Evolutionary conservation across 2,329 filamentous ascomycete species (phyloP).

Genomic region (Biscogniauxia sp.): DNA sequence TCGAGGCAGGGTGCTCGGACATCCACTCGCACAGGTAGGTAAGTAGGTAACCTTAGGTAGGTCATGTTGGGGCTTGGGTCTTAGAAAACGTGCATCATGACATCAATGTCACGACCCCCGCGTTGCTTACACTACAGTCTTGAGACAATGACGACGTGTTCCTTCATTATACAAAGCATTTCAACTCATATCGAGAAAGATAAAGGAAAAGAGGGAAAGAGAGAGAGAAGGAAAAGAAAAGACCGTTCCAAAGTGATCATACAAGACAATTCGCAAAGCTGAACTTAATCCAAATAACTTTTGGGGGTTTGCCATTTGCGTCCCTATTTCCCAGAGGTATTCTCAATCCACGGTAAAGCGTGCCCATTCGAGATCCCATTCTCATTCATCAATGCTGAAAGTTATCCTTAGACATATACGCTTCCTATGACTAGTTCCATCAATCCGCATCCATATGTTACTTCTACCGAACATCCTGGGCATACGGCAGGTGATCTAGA

Average conservation of each 20-base stretch:
- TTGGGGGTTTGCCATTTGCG: neutral
- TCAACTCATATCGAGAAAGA: neutral
- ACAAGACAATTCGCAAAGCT: neutral
- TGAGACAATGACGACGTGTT: neutral
- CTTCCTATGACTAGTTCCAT: slow-evolving; percentile 1
- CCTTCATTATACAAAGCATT: neutral
- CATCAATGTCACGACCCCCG: neutral
- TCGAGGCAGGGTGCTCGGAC: neutral
- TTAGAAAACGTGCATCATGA: neutral
- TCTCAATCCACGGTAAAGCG: slow-evolving; percentile 9
- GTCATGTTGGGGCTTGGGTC: too few species aligned
- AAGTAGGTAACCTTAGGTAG: too few species aligned
- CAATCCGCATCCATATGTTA: slow-evolving; percentile 5
- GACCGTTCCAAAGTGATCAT: neutral
- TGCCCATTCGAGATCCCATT: neutral
- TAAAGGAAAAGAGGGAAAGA: neutral
- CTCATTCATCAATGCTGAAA: neutral
- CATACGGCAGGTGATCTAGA: slow-evolving; percentile 28
- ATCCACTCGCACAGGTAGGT: neutral
- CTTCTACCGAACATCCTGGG: slow-evolving; percentile 7
- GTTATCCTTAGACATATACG: neutral
- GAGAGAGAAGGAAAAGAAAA: neutral
- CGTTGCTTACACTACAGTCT: neutral
- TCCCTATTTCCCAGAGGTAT: slow-evolving; percentile 9
- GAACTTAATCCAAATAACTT: neutral